Percentiles rank a stretch among this genome's conserved stretches.
Conservation (phyloP, 2,329 filamentous ascomycete genomes). For the Colletotrichum simmondsii region DNA sequence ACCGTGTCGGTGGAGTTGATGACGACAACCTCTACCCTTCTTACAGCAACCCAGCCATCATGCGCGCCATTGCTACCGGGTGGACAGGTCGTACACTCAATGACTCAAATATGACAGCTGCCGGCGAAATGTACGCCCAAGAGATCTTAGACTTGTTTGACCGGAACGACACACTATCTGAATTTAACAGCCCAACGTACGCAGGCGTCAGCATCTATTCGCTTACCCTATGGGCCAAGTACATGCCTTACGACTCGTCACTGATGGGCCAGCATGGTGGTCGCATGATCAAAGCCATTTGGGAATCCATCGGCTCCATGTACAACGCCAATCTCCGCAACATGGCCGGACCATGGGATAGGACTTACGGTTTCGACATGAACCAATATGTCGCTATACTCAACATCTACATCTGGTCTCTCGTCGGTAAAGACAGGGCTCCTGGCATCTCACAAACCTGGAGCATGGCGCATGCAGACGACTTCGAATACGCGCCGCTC, state of each 20-base stretch:
- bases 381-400: conserved; percentile 68
- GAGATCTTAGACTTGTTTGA: conserved; percentile 68
- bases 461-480: conserved; percentile 65
- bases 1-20: conserved; percentile 64
- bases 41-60: conserved; percentile 53
- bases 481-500: conserved; percentile 67
- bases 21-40: conserved; percentile 55
- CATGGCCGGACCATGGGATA: conserved; percentile 72
- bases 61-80: conserved; percentile 69
- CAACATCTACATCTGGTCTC: conserved; percentile 67
- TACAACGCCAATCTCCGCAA: conserved; percentile 70
- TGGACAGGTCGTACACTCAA: conserved; percentile 66
- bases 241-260: conserved; percentile 59
- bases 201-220: conserved; percentile 69
- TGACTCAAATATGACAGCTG: conserved; percentile 67
- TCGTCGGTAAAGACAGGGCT: conserved; percentile 59
- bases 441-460: conserved; percentile 45
- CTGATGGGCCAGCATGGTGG: conserved; percentile 62
- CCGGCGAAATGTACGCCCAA: conserved; percentile 66
- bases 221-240: conserved; percentile 68
- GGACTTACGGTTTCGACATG: conserved; percentile 72
- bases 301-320: conserved; percentile 60
- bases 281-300: conserved; percentile 63
- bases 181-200: conserved; percentile 59
- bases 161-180: conserved; percentile 61